Base-by-base conservation (phyloP, 257 asterid species). In the Capsicum chinense region DNA sequence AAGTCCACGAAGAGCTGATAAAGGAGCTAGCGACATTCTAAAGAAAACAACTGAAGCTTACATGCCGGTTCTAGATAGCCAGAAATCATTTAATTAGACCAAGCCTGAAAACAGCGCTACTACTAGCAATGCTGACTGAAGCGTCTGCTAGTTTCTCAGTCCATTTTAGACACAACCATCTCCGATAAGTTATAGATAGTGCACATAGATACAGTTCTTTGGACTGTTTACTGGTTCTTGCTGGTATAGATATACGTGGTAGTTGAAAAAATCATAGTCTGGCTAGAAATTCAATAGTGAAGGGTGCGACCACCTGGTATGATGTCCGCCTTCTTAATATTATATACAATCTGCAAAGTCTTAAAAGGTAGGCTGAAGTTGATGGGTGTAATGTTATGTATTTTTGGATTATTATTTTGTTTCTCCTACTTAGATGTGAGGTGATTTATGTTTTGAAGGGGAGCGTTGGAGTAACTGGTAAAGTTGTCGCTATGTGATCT, bases 1-100 rank as follows among this genome's bases (percentile, higher is more conserved):
- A 35, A 95, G 98, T 82, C 98, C 98, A 0, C 90, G 89, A 5
- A 88, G 84, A 82, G 50, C 79, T 47, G 91, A 88, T 69, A 88
- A 79, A 85, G 89, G 86, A 84, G 82, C 83, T 9, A 83, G 64
- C 12, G 92, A 89, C 80, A 88, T 14, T 54, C 79, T 81, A 16
- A 91, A 93, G 91, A 92, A 92, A 85, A 50, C 94, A 48, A 87
- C 90, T 0, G 94, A 93, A 82, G 90, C 92, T 44, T 68, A 21
- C 69, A 76, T 83, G 80, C 95, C 95, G 0, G 87, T 84, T 0
- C 80, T 91, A 56, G 97, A 93, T 50, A 88, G 81, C 48, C 94
- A 89, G 82, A 86, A 69, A 84, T 86, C 92, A 35, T 87, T 88
- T 7, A 86, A 83, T 89, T 88, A 91, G 83, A 64, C 56, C 39